Base-by-base conservation (phyloP, 805 yeast species). In the Teunomyces gatunensis region DNA sequence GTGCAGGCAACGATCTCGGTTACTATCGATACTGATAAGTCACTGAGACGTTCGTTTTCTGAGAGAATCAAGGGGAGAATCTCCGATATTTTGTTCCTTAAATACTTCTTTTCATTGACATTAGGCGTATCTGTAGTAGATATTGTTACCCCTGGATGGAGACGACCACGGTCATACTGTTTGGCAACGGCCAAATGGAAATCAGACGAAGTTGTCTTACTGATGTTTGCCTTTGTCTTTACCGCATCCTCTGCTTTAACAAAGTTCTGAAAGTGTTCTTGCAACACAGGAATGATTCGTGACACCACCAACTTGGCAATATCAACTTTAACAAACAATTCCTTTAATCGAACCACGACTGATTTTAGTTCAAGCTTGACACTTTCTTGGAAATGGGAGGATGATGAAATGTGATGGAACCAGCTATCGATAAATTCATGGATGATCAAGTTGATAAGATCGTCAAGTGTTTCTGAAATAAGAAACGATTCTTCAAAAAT, bases 1-100 rank as follows among this genome's bases (percentile, higher is more conserved):
- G 77, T 71, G 40, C 77, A 72, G 0, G 87, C 61, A 2, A 89
- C 45, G 5, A 91, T 71, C 55, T 91, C 96, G 33, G 83, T 69
- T 0, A 85, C 56, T 7, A 91, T 65, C 0, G 75, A 61, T 0
- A 53, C 48, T 0, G 81, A 82, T 3, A 83, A 71, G 0, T 71
- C 70, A 7, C 85, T 82, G 2, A 63, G 49, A 21, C 73, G 75
- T 37, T 77, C 84, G 6, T 57, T 55, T 3, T 58, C 56, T 1
- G 83, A 75, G 0, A 89, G 55, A 1, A 89, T 43, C 11, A 52
- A 57, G 0, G 85, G 84, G 1, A 87, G 53, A 1, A 85, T 45
- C 21, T 63, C 60, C 0, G 64, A 64, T 0, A 83, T 55, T 27
- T 69, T 62, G 0, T 57, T 58, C 25, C 83, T 61, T 2, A 87